These are phyloP conservation scores for Lipomyces lipofer DNA, from an alignment of 805 yeast genomes.

Conservation along the genomic window DNA sequence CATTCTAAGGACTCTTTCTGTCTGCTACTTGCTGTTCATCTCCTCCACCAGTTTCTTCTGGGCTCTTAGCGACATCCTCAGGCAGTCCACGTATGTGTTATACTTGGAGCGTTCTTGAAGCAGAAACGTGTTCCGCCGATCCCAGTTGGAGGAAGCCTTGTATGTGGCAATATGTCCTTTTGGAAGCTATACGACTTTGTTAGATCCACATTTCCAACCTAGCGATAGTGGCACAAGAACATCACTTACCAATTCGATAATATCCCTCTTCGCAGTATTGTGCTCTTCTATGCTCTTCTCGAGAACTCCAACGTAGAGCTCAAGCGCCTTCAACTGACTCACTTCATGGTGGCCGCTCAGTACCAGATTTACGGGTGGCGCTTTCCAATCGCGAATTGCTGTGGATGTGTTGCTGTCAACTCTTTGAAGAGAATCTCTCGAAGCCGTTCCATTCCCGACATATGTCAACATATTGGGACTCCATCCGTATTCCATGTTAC, in stretches of 20 bases:
- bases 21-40: no score
- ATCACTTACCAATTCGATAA: slow-evolving; percentile 37
- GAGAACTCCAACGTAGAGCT: slow-evolving; percentile 45
- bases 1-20: no score
- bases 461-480: neutral
- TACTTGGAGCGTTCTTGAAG: slow-evolving; percentile 37
- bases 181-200: slow-evolving; percentile 36
- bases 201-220: no score
- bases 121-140: slow-evolving; percentile 38
- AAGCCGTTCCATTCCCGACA: neutral
- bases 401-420: neutral
- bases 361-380: slow-evolving; percentile 32
- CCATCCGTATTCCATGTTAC: slow-evolving; percentile 84
- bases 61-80: slow-evolving; percentile 31
- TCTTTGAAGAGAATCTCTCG: neutral
- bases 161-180: slow-evolving; percentile 33
- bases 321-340: slow-evolving; percentile 46
- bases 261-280: slow-evolving; percentile 42
- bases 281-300: slow-evolving; percentile 48
- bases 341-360: slow-evolving; percentile 36
- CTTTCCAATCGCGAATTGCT: slow-evolving; percentile 4
- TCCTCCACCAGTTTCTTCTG: neutral
- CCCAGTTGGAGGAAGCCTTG: slow-evolving; percentile 41
- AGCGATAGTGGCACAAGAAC: neutral
- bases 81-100: slow-evolving; percentile 34